phyloP scores from a whole-genome alignment of 2,329 filamentous ascomycete genomes.

The Aspergillus ibericus region DNA sequence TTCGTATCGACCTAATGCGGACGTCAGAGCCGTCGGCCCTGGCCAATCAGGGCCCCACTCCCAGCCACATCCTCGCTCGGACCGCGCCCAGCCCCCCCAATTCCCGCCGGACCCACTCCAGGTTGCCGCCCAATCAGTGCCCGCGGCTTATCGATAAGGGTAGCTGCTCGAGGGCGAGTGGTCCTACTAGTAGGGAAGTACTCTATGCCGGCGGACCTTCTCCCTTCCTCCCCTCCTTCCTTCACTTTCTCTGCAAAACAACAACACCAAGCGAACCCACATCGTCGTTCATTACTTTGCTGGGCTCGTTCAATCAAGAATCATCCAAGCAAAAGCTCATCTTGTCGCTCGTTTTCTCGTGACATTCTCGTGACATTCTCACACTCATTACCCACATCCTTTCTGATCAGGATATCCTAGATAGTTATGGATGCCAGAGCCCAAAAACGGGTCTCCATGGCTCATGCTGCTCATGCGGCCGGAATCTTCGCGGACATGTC shows the following conservation, averaged over 20 bases:
- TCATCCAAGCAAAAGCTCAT: background rate
- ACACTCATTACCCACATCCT: background rate
- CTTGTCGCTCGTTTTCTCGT: background rate
- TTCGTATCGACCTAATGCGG: no score
- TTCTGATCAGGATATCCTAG: background rate
- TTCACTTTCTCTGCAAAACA: background rate
- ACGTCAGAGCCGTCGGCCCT: no score
- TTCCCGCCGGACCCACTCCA: conserved; percentile 7
- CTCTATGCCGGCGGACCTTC: background rate
- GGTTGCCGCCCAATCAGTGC: conserved; percentile 3
- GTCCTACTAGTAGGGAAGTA: no score
- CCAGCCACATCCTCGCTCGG: conserved; percentile 11
- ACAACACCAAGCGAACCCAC: no score
- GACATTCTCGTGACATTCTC: no score
- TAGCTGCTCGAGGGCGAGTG: conserved; percentile 2
- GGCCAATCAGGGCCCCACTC: background rate
- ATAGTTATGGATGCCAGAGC: conserved; percentile 6
- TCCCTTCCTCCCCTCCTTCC: conserved; percentile 1
- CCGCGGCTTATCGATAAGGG: conserved; percentile 4
- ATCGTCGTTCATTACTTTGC: no score
- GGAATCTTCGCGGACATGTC: conserved; percentile 95
- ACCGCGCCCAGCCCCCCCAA: conserved; percentile 16
- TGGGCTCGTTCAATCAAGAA: background rate
- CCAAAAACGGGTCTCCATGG: conserved; percentile 7
- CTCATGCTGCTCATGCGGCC: conserved; percentile 67